Evolutionary conservation across 148 eudicot species (phyloP).

Genomic region (Heliamphora exappendiculata): DNA sequence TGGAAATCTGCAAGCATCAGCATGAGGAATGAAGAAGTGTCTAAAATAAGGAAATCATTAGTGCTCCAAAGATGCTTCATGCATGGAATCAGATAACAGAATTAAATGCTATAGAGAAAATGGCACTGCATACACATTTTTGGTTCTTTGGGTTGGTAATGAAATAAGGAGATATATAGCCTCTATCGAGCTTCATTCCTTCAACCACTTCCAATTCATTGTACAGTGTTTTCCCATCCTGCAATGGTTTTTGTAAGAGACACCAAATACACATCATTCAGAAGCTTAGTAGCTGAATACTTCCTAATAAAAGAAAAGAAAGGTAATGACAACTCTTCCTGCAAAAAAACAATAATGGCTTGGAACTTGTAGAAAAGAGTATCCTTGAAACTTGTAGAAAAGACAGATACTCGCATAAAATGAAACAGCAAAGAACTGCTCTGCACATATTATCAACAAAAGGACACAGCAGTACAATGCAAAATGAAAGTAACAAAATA

Average conservation of each 20-base stretch:
- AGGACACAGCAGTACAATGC: not conserved
- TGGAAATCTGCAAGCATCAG: not conserved
- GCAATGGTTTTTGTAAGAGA: conserved; percentile 2
- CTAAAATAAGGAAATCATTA: not conserved
- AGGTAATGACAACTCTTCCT: not conserved
- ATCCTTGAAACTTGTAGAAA: not conserved
- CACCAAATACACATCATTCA: not conserved
- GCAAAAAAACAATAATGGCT: not conserved
- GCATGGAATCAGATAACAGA: not conserved
- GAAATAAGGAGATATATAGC: conserved; percentile 54
- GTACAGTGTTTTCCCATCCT: conserved; percentile 44
- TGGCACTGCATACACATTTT: conserved; percentile 36
- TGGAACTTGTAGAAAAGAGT: not conserved
- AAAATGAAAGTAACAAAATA: not conserved
- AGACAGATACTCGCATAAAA: not conserved
- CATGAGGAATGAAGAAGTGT: not conserved
- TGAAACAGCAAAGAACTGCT: not conserved
- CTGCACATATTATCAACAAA: not conserved
- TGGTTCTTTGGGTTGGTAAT: conserved; percentile 42
- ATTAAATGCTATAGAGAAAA: conserved; percentile 1
- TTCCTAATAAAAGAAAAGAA: not conserved
- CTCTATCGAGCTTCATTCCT: conserved; percentile 54
- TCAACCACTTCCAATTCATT: conserved; percentile 54
- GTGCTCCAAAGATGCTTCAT: not conserved
- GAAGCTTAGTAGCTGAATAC: not conserved